Percentiles rank a stretch among this genome's conserved stretches.
Conservation (phyloP, 2,329 filamentous ascomycete species). For the Aotearoamyces nothofagi region DNA sequence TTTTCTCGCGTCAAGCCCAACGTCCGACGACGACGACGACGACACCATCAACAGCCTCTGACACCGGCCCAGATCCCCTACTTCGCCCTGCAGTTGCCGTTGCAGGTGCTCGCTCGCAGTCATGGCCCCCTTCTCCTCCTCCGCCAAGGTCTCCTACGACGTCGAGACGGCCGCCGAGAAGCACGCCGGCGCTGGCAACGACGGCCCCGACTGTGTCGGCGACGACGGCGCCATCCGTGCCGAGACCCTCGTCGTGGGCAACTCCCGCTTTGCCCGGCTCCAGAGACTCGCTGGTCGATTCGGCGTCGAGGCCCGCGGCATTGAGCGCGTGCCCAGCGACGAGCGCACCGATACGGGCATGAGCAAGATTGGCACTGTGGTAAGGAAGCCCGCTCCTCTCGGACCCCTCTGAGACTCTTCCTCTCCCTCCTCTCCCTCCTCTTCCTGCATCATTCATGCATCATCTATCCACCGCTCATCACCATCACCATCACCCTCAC, state of each 20-base stretch:
- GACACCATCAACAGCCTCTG: no score
- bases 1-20: no score
- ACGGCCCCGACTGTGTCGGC: constrained; percentile 10
- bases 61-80: no score
- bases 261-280: constrained; percentile 37
- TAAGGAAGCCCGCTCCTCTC: constrained; percentile 24
- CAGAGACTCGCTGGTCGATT: constrained; percentile 49
- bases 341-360: constrained; percentile 52
- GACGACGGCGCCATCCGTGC: constrained; percentile 30
- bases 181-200: constrained; percentile 4
- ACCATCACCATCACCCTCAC: no score
- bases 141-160: constrained; percentile 6
- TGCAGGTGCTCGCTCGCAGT: no score
- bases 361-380: constrained; percentile 56
- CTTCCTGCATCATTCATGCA: no score
- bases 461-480: no score
- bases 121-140: background rate
- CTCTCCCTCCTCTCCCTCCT: background rate
- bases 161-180: constrained; percentile 14
- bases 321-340: constrained; percentile 57
- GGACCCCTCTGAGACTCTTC: constrained; percentile 1
- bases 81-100: no score
- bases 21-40: no score
- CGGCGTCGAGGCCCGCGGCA: constrained; percentile 59
- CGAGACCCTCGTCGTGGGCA: constrained; percentile 41